Conservation (phyloP, 1,284 basidiomycete species). For the Jaminaea rosea region DNA sequence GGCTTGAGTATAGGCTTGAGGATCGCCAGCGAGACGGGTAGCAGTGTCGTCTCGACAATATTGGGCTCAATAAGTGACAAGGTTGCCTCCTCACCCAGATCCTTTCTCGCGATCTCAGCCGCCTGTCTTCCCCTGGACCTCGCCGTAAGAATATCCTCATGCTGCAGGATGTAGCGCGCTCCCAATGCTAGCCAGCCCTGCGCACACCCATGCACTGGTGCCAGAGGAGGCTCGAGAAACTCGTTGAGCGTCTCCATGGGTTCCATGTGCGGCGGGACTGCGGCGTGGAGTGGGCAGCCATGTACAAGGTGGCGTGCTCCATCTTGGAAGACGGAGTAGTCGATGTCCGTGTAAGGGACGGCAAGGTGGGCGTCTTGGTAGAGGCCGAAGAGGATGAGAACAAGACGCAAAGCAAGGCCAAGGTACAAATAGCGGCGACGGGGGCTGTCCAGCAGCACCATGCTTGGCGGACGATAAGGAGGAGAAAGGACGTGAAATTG, state of each 20-base stretch:
- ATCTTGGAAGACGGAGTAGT: conserved; percentile 91
- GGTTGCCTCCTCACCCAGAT: too few relatives aligned
- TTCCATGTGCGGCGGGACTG: conserved; percentile 1
- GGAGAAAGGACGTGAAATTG: background rate
- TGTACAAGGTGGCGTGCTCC: conserved; percentile 54
- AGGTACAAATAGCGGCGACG: background rate
- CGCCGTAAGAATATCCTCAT: conserved; percentile 8
- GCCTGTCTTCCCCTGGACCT: background rate
- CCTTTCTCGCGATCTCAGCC: too few relatives aligned
- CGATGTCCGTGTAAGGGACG: conserved; percentile 95
- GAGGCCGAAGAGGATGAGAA: conserved; percentile 71
- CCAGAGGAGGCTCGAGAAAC: conserved; percentile 13
- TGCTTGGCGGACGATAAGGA: background rate
- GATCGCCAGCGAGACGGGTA: conserved; percentile 3
- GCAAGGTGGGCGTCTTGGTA: conserved; percentile 66
- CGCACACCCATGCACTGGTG: conserved; percentile 18
- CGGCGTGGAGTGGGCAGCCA: conserved; percentile 25
- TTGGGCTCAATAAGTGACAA: background rate
- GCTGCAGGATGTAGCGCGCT: conserved; percentile 54
- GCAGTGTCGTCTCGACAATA: background rate
- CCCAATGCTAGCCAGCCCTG: conserved; percentile 26
- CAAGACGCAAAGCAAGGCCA: conserved; percentile 59
- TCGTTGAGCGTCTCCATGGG: conserved; percentile 11
- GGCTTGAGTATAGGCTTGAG: conserved; percentile 23
- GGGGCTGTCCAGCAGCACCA: background rate